These are phyloP conservation scores for Backusella morwellensis DNA, from an alignment of 192 early-diverging fungal species.

Conservation along the genomic window DNA sequence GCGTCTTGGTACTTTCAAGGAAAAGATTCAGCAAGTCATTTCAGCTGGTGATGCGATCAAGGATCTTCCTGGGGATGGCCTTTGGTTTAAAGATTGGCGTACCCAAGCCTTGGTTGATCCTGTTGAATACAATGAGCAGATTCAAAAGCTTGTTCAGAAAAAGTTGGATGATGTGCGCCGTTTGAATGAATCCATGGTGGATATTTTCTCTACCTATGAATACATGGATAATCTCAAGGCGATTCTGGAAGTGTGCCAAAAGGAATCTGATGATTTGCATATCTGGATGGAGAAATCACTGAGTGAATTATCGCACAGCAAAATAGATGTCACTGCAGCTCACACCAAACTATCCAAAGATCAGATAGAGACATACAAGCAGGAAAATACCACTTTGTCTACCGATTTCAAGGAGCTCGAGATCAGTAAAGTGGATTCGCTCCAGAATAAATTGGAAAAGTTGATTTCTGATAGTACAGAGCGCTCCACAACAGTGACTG, in stretches of 20 bases:
- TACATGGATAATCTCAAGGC: not conserved
- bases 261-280: not conserved
- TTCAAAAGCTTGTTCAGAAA: not conserved
- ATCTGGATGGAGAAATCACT: not conserved
- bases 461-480: not conserved
- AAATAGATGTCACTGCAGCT: not conserved
- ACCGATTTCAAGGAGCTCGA: not conserved
- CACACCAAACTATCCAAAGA: not conserved
- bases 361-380: not conserved
- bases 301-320: not conserved
- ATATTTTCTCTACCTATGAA: not conserved
- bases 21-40: not conserved
- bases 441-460: not conserved
- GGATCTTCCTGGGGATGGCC: not conserved
- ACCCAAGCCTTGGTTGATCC: not conserved
- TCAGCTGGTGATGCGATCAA: not conserved
- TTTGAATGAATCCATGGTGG: not conserved
- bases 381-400: not conserved
- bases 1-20: not conserved
- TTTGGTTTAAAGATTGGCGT: conserved; percentile 1
- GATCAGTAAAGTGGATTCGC: not conserved
- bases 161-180: not conserved
- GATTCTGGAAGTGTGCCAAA: not conserved
- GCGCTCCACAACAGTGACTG: not conserved
- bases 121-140: conserved; percentile 2